These are phyloP conservation scores for Phlyctochytrium bullatum DNA, from an alignment of 192 early-diverging fungal species.

Conservation along the genomic window DNA sequence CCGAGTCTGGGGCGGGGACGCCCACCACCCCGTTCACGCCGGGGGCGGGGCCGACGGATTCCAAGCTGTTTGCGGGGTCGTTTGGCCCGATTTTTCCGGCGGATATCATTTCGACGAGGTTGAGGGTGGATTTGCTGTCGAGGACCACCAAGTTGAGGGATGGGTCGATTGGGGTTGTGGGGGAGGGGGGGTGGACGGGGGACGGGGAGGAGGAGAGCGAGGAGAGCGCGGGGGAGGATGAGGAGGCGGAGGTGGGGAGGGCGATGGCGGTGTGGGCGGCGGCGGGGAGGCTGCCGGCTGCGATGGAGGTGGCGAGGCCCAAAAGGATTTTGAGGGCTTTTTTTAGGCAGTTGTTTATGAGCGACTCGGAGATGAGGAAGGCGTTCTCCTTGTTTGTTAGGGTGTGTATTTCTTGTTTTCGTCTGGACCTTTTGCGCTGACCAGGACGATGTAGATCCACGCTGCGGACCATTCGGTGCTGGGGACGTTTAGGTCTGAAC, in stretches of 20 bases:
- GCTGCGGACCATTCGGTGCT: not conserved
- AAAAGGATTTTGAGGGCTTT: slow-evolving; percentile 51
- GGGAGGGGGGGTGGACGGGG: not conserved
- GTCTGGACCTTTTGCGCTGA: not conserved
- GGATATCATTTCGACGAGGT: slow-evolving; percentile 4
- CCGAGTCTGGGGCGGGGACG: not conserved
- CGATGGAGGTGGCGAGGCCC: not conserved
- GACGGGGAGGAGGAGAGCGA: not conserved
- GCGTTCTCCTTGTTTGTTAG: slow-evolving; percentile 14
- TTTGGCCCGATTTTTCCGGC: slow-evolving; percentile 13
- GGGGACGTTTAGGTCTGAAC: slow-evolving; percentile 44
- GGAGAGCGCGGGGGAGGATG: not conserved
- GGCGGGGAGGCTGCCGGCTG: not conserved
- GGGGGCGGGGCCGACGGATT: not conserved
- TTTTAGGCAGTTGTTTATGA: slow-evolving; percentile 80
- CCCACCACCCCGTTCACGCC: too few species aligned
- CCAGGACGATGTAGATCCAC: not conserved
- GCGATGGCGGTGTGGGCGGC: not conserved
- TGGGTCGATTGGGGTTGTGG: not conserved
- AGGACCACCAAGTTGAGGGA: slow-evolving; percentile 12
- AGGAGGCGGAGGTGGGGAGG: not conserved
- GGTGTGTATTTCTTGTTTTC: slow-evolving; percentile 7
- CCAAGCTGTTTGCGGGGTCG: not conserved
- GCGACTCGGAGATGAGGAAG: slow-evolving; percentile 73
- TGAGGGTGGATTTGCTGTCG: slow-evolving; percentile 20